Percentiles rank a stretch among this genome's conserved stretches.
Conservation (phyloP, 2,329 filamentous ascomycete species). For the Thielaviopsis ethacetica region DNA sequence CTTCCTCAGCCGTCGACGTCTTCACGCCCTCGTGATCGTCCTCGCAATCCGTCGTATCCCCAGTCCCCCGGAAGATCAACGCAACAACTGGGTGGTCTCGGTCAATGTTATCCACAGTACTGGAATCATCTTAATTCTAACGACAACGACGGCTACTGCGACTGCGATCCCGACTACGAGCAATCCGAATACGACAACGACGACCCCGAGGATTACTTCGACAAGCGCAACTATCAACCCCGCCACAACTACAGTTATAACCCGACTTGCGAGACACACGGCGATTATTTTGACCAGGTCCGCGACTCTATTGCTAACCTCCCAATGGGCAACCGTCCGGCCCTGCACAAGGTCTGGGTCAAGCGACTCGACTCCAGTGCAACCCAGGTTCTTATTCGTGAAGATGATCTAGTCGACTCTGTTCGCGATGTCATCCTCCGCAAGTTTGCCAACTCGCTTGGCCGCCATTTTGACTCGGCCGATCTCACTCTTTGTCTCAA, state of each 20-base stretch:
- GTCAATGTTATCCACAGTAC: not conserved
- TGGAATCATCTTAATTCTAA: not conserved
- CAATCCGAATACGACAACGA: not conserved
- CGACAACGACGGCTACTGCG: not conserved
- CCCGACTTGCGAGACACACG: conserved; percentile 33
- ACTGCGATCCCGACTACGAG: not conserved
- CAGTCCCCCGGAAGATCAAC: not conserved
- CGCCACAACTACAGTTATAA: conserved; percentile 23
- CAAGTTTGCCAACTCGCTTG: conserved; percentile 89
- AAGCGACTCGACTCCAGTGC: conserved; percentile 72
- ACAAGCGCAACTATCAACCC: not conserved
- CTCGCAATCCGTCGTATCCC: not conserved
- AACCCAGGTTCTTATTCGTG: conserved; percentile 68
- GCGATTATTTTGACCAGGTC: conserved; percentile 23
- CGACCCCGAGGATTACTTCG: not conserved
- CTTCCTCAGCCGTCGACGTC: not conserved
- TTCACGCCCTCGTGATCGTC: not conserved
- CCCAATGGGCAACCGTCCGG: conserved; percentile 24
- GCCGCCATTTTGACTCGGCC: conserved; percentile 74
- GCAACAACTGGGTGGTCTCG: no score
- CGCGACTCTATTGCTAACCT: conserved; percentile 21
- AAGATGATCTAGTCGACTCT: conserved; percentile 88
- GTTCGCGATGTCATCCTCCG: conserved; percentile 79
- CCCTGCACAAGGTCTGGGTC: conserved; percentile 82
- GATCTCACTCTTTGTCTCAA: conserved; percentile 69